Evolutionary conservation across 2,329 filamentous ascomycete species (phyloP).

Genomic region (Aspergillus sp.): DNA sequence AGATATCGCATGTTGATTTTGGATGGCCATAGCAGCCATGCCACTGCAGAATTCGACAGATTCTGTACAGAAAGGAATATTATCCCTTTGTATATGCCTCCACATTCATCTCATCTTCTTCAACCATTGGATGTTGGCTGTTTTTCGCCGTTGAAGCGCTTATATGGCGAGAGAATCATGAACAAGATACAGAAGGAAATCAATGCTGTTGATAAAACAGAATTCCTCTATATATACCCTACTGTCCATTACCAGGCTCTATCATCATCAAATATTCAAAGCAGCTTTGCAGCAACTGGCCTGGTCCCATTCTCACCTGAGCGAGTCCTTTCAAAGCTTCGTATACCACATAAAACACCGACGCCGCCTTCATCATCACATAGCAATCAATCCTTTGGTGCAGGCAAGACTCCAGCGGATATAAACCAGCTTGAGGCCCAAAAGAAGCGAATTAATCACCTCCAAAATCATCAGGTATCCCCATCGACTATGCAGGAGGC

Average conservation of each 20-base stretch:
- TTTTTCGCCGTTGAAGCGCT: constrained; percentile 3
- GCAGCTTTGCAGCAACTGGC: constrained; percentile 1
- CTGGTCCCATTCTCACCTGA: neutral
- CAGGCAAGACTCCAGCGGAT: neutral
- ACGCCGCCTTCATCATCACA: neutral
- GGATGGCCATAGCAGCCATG: constrained; percentile 1
- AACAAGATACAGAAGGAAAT: neutral
- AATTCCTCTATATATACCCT: constrained; percentile 2
- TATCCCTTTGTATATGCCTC: constrained; percentile 3
- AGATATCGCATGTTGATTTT: neutral
- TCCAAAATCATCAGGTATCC: neutral
- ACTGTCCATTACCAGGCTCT: constrained; percentile 1
- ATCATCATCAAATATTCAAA: constrained; percentile 4
- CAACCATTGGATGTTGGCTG: constrained; percentile 3
- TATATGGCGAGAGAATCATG: neutral
- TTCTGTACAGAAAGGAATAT: constrained; percentile 5
- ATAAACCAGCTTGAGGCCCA: neutral
- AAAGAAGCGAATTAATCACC: neutral
- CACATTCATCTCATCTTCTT: constrained; percentile 4
- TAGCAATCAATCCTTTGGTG: neutral
- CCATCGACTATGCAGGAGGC: neutral
- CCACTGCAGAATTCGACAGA: constrained; percentile 5
- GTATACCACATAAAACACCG: neutral
- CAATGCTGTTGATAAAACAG: constrained; percentile 1
- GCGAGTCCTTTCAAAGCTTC: neutral